These are phyloP conservation scores for Neurospora sp. DNA, from an alignment of 495 filamentous ascomycete species.

Conservation along the genomic window DNA sequence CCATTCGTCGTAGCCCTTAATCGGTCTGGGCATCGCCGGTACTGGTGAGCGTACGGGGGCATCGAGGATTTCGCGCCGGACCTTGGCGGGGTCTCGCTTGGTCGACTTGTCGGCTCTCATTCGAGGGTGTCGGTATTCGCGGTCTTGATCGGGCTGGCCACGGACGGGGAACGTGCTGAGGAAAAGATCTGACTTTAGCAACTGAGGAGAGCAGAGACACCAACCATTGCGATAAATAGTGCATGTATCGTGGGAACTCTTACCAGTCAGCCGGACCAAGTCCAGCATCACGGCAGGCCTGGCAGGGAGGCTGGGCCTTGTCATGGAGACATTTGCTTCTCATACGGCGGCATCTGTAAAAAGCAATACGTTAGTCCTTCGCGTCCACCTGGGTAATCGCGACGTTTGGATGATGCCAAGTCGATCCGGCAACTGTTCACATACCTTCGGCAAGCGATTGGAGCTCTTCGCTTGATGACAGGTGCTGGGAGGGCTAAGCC, in stretches of 20 bases:
- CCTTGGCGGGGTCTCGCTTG: conserved; percentile 25
- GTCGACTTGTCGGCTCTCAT: conserved; percentile 29
- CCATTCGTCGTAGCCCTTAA: conserved; percentile 29
- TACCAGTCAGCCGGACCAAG: conserved; percentile 34
- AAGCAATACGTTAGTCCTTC: neutral
- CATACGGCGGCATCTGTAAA: conserved; percentile 38
- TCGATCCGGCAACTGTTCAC: conserved; percentile 8
- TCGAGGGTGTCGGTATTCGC: conserved; percentile 37
- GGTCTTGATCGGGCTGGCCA: conserved; percentile 33
- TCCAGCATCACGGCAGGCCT: conserved; percentile 32
- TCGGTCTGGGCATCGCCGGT: conserved; percentile 10
- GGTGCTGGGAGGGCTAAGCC: neutral
- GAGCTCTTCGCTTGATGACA: conserved; percentile 33
- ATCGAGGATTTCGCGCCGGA: conserved; percentile 26
- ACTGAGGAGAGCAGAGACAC: neutral
- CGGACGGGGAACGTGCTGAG: conserved; percentile 33
- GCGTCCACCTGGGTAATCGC: neutral
- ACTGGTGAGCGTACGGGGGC: conserved; percentile 16
- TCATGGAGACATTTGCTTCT: conserved; percentile 40
- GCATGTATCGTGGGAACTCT: conserved; percentile 1
- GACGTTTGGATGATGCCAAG: neutral
- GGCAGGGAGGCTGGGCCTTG: conserved; percentile 31
- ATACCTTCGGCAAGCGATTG: conserved; percentile 41
- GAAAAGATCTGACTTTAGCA: neutral
- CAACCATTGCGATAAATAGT: neutral